Evolutionary conservation across 1,284 basidiomycete species (phyloP).

Genomic region (Schizophyllum amplum): DNA sequence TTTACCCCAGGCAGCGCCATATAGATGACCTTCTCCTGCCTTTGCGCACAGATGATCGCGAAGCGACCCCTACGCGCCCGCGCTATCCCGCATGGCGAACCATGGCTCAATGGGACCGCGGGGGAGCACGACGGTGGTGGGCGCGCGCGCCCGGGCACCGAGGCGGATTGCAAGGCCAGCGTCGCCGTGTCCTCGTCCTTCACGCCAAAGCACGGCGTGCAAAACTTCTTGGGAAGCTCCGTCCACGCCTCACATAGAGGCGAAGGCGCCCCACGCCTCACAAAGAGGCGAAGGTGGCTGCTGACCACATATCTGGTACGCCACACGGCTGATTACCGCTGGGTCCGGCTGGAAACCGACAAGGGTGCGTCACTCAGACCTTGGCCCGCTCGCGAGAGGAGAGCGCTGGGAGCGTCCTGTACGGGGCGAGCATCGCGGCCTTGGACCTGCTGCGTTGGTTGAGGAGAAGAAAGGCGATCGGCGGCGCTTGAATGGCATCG

Average conservation of each 20-base stretch:
- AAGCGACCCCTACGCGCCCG: too few species aligned
- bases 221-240: neutral
- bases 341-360: conserved; percentile 8
- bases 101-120: neutral
- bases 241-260: conserved; percentile 3
- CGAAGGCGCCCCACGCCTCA: conserved; percentile 6
- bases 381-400: conserved; percentile 11
- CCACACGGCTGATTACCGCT: conserved; percentile 8
- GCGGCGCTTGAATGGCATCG: too few species aligned
- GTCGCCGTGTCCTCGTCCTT: neutral
- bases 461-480: too few species aligned
- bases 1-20: too few species aligned
- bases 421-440: conserved; percentile 10
- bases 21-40: too few species aligned
- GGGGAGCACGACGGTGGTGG: neutral
- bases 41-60: too few species aligned
- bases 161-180: neutral
- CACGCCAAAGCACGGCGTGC: neutral
- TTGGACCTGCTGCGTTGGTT: conserved; percentile 8
- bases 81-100: conserved; percentile 1
- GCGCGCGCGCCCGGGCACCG: neutral
- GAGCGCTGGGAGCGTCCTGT: conserved; percentile 7
- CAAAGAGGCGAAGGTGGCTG: conserved; percentile 4
- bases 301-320: conserved; percentile 8
- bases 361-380: conserved; percentile 10